A percentile compares a stretch with the other conserved stretches of the same genome.
phyloP scores from a whole-genome alignment of 805 yeast genomes.

The Ogataea trehaloabstinens region DNA sequence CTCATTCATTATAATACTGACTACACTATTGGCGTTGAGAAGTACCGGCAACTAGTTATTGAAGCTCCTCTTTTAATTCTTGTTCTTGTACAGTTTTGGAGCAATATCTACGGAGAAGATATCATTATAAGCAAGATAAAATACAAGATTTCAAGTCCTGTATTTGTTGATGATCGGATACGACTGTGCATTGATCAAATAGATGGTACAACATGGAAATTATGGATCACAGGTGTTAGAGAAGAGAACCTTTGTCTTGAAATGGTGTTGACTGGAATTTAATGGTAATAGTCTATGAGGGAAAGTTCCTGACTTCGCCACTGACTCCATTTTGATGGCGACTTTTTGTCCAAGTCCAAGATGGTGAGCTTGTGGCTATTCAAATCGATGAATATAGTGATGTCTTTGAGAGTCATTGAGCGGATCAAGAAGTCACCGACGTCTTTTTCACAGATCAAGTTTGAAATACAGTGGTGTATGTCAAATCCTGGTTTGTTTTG shows the following conservation, averaged over 20 bases:
- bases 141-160: constrained; percentile 52
- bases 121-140: constrained; percentile 31
- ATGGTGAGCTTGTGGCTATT: constrained; percentile 27
- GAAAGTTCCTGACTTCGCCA: constrained; percentile 37
- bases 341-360: constrained; percentile 51
- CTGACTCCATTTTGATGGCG: constrained; percentile 39
- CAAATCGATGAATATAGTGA: constrained; percentile 45
- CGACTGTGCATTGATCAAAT: constrained; percentile 22
- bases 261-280: background rate
- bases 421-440: constrained; percentile 40
- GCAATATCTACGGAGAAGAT: constrained; percentile 7
- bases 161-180: constrained; percentile 41
- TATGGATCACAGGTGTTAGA: constrained; percentile 28
- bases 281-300: constrained; percentile 7
- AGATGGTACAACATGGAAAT: constrained; percentile 10
- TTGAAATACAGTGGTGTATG: constrained; percentile 29
- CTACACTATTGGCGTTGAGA: constrained; percentile 55
- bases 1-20: constrained; percentile 68
- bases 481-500: constrained; percentile 34
- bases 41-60: constrained; percentile 58
- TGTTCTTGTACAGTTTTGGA: constrained; percentile 49
- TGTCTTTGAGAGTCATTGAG: constrained; percentile 54
- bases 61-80: constrained; percentile 83
- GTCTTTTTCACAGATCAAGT: constrained; percentile 34
- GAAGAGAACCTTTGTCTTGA: constrained; percentile 1